Evolutionary conservation across 2,329 filamentous ascomycete genomes (phyloP).

Genomic region (Cladophialophora bantiana): DNA sequence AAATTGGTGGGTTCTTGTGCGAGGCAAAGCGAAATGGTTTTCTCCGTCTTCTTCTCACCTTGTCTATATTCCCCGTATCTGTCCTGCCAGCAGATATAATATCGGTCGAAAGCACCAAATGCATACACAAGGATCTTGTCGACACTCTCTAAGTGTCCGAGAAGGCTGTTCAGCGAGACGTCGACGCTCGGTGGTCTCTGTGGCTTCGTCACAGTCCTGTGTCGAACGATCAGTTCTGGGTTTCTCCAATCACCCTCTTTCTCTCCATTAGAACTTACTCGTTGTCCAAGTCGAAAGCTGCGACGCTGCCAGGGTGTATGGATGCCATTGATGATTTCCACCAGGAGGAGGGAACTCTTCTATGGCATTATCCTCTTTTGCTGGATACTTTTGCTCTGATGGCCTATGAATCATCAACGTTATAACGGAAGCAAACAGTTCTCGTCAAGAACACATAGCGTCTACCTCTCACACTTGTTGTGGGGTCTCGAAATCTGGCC

Average conservation of each 20-base stretch:
- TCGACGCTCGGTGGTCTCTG: constrained; percentile 4
- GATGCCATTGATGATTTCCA: neutral
- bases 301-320: too few relatives aligned
- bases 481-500: neutral
- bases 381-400: neutral
- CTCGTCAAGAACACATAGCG: neutral
- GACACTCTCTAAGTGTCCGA: constrained; percentile 34
- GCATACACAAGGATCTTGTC: constrained; percentile 49
- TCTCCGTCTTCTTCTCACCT: constrained; percentile 39
- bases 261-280: neutral
- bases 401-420: neutral
- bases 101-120: constrained; percentile 50
- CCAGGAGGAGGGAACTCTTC: neutral
- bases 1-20: neutral
- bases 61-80: constrained; percentile 46
- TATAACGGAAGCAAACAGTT: neutral
- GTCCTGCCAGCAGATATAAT: constrained; percentile 51
- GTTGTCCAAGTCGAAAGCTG: neutral
- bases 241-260: neutral
- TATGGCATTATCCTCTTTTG: neutral
- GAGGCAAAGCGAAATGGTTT: neutral
- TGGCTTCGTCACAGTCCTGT: neutral
- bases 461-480: neutral
- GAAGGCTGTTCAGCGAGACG: constrained; percentile 13
- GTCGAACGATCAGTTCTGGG: neutral